Percentiles rank a stretch among this genome's conserved stretches.
These are phyloP conservation scores for Earliella scabrosa DNA, from an alignment of 1,284 basidiomycete species.

Conservation along the genomic window DNA sequence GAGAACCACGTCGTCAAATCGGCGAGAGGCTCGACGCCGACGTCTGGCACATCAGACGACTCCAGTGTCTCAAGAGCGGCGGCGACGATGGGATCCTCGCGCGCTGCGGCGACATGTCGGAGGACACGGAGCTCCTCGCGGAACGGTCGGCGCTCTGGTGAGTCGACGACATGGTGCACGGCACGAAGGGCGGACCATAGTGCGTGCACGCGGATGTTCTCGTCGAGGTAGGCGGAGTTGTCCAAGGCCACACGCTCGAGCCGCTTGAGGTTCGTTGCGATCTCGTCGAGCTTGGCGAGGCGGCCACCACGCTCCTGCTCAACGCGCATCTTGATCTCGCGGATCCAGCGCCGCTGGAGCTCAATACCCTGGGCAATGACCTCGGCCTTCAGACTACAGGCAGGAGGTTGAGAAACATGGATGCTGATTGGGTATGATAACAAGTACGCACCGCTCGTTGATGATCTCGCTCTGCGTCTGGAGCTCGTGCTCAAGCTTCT, in stretches of 20 bases:
- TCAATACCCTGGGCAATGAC: slow-evolving; percentile 97
- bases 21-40: slow-evolving; percentile 90
- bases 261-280: slow-evolving; percentile 88
- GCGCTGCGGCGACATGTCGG: slow-evolving; percentile 71
- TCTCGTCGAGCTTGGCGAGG: slow-evolving; percentile 92
- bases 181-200: slow-evolving; percentile 80
- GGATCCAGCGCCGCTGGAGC: slow-evolving; percentile 95
- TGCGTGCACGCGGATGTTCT: slow-evolving; percentile 86
- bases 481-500: slow-evolving; percentile 88
- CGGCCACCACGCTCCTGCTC: slow-evolving; percentile 97
- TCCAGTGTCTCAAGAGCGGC: slow-evolving; percentile 79
- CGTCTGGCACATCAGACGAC: slow-evolving; percentile 73
- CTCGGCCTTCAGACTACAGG: slow-evolving; percentile 84
- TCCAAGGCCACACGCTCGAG: slow-evolving; percentile 91
- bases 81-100: slow-evolving; percentile 70
- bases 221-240: slow-evolving; percentile 88
- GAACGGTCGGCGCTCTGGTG: slow-evolving; percentile 77
- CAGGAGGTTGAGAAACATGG: neutral
- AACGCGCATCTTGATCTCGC: slow-evolving; percentile 94
- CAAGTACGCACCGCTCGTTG: slow-evolving; percentile 77
- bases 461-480: slow-evolving; percentile 91
- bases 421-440: no score
- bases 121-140: slow-evolving; percentile 89
- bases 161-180: slow-evolving; percentile 56
- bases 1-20: slow-evolving; percentile 92